Evolutionary conservation across 2,329 filamentous ascomycete species (phyloP), one percentile per base, ranked within the genome.

Genomic region (Apiospora arundinis): DNA sequence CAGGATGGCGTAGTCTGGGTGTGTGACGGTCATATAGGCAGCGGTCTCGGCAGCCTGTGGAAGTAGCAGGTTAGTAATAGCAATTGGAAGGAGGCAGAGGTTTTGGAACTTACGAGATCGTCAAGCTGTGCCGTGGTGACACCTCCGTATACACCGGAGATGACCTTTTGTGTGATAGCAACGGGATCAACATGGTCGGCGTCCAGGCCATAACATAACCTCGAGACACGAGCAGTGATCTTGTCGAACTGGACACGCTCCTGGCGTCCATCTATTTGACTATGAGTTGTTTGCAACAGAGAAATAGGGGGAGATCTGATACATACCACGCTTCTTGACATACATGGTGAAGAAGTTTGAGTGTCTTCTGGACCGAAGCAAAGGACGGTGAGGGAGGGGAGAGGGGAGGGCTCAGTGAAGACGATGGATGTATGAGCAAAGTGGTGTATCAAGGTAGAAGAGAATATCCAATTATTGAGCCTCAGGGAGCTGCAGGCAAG

Each of bases 211-310:
- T 99, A 99, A 90, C 96, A 99, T 81, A 99, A 89, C 80, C 96
- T 92, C 66, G 96, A 98, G 77, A 99, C 96, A 84, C 96, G 95
- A 79, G 96, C 96, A 80, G 96, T 98, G 90, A 99, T 99, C 88
- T 99, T 99, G 89, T 99, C 96, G 87, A 99, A 99, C 84, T 99
- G 96, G 76, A 99, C 96, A 84, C 96, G 96, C 90, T 99, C 96
- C 88, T 98, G 97, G 88, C 96, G 96, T 86, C 95, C 95, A 90
- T 99, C 96, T 98, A 28, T 60, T 60, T n/a, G 28, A 70, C 14
- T 12, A 28, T 16, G 28, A 52, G 60, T 79, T 52, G 80, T 77
- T 28, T 40, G 23, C 44, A 66, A 44, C 7, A 12, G 67, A 49
- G 25, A 23, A 11, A 56, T 70, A 70, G 23, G 63, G 28, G 70